A percentile compares a stretch with the other conserved stretches of the same genome.
These are phyloP conservation scores for Stipa capillata DNA, from an alignment of 176 grass and related monocot genomes.

Conservation along the genomic window DNA sequence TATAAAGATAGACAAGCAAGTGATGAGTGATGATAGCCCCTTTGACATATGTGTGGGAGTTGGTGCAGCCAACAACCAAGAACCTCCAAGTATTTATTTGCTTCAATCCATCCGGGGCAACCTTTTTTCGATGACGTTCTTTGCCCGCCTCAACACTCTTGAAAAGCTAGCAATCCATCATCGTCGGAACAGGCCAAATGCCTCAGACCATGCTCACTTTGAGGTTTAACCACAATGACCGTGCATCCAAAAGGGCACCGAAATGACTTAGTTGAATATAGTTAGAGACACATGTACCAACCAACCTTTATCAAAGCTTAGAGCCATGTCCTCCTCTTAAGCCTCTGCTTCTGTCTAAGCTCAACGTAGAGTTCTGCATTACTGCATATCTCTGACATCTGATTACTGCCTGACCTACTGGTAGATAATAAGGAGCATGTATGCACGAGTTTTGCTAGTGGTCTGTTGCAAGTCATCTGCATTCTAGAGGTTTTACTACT, in stretches of 20 bases:
- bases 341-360: neutral
- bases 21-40: constrained; percentile 25
- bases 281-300: constrained; percentile 28
- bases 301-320: constrained; percentile 28
- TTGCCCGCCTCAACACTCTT: constrained; percentile 34
- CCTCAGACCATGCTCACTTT: constrained; percentile 28
- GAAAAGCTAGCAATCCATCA: constrained; percentile 16
- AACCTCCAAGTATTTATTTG: constrained; percentile 24
- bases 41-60: constrained; percentile 49
- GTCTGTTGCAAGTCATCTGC: neutral
- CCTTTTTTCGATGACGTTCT: constrained; percentile 34
- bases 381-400: neutral
- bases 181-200: constrained; percentile 29
- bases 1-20: constrained; percentile 21
- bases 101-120: constrained; percentile 12
- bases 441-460: neutral
- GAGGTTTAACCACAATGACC: constrained; percentile 30
- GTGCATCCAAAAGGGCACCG: constrained; percentile 12
- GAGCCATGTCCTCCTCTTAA: constrained; percentile 3
- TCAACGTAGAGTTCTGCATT: neutral
- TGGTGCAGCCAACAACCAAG: constrained; percentile 55
- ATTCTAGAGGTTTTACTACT: neutral
- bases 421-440: neutral
- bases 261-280: constrained; percentile 12
- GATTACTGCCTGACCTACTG: neutral